These are phyloP conservation scores for Stentor coeruleus DNA, from an alignment of 73 alveolate genomes.

Conservation along the genomic window DNA sequence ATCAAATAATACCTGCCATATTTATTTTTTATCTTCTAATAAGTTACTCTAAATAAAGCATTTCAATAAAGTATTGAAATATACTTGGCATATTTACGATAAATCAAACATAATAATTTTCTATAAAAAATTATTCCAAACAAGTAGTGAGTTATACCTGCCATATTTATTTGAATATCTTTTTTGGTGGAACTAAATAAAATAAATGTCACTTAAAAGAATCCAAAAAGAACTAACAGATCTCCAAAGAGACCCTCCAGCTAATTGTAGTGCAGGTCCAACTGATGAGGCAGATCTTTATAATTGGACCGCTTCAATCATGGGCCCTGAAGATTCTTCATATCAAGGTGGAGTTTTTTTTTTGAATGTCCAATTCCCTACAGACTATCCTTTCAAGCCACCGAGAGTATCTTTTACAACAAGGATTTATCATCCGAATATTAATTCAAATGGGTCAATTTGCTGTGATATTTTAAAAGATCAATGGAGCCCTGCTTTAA, in stretches of 20 bases:
- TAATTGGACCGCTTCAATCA: conserved; percentile 74
- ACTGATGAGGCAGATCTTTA: conserved; percentile 50
- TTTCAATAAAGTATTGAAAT: no score
- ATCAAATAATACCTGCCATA: no score
- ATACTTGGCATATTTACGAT: no score
- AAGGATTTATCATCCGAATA: conserved; percentile 85
- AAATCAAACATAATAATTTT: no score
- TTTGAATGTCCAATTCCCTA: conserved; percentile 78
- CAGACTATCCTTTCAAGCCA: conserved; percentile 92
- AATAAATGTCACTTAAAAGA: no score
- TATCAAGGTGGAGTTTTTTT: conserved; percentile 80
- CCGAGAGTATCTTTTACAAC: conserved; percentile 77
- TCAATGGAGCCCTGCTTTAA: conserved; percentile 95
- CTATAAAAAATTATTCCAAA: no score
- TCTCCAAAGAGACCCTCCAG: conserved; percentile 65
- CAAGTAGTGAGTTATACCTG: no score
- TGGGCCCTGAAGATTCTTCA: conserved; percentile 85
- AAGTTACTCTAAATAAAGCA: no score
- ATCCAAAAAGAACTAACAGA: conserved; percentile 13
- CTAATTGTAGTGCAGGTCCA: conserved; percentile 79
- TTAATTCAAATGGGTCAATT: conserved; percentile 75
- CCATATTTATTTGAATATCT: no score
- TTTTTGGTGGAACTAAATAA: no score
- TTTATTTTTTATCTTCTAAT: no score
- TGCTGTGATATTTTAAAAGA: conserved; percentile 81